Conservation (phyloP, 1,284 basidiomycete species). For the Cutaneotrichosporon daszewskae region DNA sequence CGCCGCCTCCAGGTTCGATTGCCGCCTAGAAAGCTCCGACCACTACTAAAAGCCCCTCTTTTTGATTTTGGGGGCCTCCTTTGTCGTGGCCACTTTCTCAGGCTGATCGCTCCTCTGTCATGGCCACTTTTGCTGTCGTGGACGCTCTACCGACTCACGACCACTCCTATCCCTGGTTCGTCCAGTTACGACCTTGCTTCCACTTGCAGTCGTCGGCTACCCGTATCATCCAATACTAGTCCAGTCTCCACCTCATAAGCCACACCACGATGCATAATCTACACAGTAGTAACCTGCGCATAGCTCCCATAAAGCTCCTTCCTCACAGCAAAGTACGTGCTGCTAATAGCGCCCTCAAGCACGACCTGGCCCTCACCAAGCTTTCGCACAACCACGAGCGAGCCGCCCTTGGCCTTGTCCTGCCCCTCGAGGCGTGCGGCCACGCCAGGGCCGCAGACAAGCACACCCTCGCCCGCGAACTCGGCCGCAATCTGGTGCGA, state of each 20-base stretch:
- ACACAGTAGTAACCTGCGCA: conserved; percentile 62
- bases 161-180: no score
- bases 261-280: conserved; percentile 1
- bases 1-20: no score
- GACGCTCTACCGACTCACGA: no score
- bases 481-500: conserved; percentile 75
- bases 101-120: no score
- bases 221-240: not conserved
- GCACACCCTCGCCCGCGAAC: conserved; percentile 86
- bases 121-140: no score
- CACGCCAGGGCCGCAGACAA: conserved; percentile 68
- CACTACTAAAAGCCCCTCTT: no score
- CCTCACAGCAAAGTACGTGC: conserved; percentile 78
- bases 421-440: conserved; percentile 51
- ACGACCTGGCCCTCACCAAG: conserved; percentile 73
- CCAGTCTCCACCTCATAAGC: not conserved
- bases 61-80: no score
- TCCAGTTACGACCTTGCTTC: no score
- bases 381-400: conserved; percentile 81
- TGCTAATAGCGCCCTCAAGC: conserved; percentile 80
- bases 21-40: no score
- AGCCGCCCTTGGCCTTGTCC: conserved; percentile 60
- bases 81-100: no score
- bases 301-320: conserved; percentile 82
- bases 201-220: no score